Evolutionary conservation across 176 grass and related monocot genomes (phyloP).

Genomic region (Rhynchospora breviuscula): DNA sequence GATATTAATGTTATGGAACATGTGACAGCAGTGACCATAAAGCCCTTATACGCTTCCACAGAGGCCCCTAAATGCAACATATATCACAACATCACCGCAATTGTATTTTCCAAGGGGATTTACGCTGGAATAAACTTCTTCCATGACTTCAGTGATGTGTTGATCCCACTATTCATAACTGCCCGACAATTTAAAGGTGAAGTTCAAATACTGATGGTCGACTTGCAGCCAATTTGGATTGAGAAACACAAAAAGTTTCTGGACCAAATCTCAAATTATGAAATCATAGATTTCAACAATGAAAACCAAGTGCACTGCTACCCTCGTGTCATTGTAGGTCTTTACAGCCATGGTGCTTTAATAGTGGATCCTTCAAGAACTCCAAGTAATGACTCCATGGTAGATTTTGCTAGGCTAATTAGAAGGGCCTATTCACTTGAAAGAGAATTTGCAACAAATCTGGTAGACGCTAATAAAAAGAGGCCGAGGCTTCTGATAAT

Average conservation of each 20-base stretch:
- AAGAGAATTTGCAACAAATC: conserved; percentile 24
- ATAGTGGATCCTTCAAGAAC: conserved; percentile 45
- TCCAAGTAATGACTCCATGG: conserved; percentile 37
- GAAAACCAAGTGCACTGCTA: conserved; percentile 62
- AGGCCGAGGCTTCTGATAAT: conserved; percentile 62
- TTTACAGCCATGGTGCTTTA: conserved; percentile 55
- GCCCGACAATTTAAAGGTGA: conserved; percentile 56
- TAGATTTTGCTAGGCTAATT: conserved; percentile 57
- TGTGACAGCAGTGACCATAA: conserved; percentile 46
- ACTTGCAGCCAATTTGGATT: conserved; percentile 49
- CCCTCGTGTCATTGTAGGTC: conserved; percentile 48
- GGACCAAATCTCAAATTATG: conserved; percentile 45
- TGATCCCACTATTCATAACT: conserved; percentile 70
- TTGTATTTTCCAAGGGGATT: conserved; percentile 49
- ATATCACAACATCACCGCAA: conserved; percentile 42
- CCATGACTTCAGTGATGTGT: conserved; percentile 69
- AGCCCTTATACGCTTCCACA: neutral
- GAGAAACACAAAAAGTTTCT: conserved; percentile 46
- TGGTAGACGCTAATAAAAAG: conserved; percentile 21
- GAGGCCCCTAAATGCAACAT: conserved; percentile 44
- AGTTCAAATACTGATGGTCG: conserved; percentile 44
- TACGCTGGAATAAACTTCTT: conserved; percentile 53
- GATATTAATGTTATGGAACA: conserved; percentile 47
- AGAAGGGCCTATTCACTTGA: conserved; percentile 39
- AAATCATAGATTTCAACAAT: conserved; percentile 55